Conservation (phyloP, 257 asterid species). For the Solanum infundibuliforme region DNA sequence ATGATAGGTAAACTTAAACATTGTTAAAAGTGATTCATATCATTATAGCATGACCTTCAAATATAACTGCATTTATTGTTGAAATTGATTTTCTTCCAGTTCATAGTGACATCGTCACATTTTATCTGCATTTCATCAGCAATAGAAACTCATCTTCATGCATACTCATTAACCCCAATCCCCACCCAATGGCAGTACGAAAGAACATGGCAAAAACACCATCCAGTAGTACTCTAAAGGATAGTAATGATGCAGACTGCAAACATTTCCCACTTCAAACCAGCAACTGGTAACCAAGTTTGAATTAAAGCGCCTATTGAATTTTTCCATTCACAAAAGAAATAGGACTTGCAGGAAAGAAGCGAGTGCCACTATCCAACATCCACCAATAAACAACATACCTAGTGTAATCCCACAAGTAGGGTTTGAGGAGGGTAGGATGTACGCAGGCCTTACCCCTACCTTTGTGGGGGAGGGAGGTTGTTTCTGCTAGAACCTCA, state of each 20-base stretch:
- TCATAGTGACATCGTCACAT: not conserved
- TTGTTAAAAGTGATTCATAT: not conserved
- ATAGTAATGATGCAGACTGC: not conserved
- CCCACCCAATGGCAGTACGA: not conserved
- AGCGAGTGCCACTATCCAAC: not conserved
- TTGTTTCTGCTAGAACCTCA: not conserved
- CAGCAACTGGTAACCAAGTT: not conserved
- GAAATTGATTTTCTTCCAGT: not conserved
- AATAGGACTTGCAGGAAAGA: not conserved
- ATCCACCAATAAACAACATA: not conserved
- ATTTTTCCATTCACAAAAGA: not conserved
- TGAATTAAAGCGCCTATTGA: not conserved
- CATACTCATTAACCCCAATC: not conserved
- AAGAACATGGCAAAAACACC: not conserved
- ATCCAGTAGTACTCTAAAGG: not conserved
- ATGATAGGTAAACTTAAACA: not conserved
- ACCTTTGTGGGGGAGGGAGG: not conserved
- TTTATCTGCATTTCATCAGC: not conserved
- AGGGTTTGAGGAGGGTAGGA: not conserved
- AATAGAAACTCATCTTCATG: not conserved
- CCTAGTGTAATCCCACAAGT: not conserved
- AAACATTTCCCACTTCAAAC: not conserved
- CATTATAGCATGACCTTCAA: not conserved
- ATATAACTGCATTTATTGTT: not conserved
- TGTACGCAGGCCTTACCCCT: not conserved